Evolutionary conservation across 495 filamentous ascomycete genomes (phyloP), one percentile per base, ranked within the genome.

Genomic region (Lindgomyces ingoldianus): DNA sequence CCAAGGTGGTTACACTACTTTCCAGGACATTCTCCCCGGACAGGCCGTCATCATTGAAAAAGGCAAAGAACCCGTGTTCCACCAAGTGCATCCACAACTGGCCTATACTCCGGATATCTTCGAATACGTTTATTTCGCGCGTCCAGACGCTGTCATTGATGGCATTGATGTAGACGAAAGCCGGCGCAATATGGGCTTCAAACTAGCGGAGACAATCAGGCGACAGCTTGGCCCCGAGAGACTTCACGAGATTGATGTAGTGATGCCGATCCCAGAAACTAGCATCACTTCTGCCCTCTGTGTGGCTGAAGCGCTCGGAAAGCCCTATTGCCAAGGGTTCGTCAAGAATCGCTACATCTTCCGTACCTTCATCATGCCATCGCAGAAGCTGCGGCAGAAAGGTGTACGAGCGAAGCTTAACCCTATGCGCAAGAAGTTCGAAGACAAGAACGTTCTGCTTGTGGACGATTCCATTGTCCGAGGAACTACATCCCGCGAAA

Each of bases 321-420:
- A 89, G 64, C 89, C 90, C 1, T 95, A 91, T 74, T 89, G 84
- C 61, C 90, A 91, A 68, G 90, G 84, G 11, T 93, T 96, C 66
- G 87, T 96, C 61, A 97, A 96, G 83, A 97, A 97, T 76, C 85
- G 93, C 51, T 98, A 97, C 74, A 90, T 98, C 50, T 95, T 93
- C 81, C 87, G 93, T 36, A 96, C 93, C 0, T 97, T 96, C 74
- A 96, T 97, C 73, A 92, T 96, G 88, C 91, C 92, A 9, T 88
- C 87, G 30, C 93, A 97, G 74, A 87, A 87, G 69, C 85, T 87
- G 22, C 82, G 94, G 4, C 87, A 96, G 70, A 94, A 88, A 70
- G 87, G 87, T 57, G 88, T 91, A 21, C 83, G 89, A 0, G 78
- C 88, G 41, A 91, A 91, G 76, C 81, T 95, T 22, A 94, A 89